A percentile compares a stretch with the other conserved stretches of the same genome.
Conservation (phyloP, 108 stramenopile species). For the Thalassiosira profunda region DNA sequence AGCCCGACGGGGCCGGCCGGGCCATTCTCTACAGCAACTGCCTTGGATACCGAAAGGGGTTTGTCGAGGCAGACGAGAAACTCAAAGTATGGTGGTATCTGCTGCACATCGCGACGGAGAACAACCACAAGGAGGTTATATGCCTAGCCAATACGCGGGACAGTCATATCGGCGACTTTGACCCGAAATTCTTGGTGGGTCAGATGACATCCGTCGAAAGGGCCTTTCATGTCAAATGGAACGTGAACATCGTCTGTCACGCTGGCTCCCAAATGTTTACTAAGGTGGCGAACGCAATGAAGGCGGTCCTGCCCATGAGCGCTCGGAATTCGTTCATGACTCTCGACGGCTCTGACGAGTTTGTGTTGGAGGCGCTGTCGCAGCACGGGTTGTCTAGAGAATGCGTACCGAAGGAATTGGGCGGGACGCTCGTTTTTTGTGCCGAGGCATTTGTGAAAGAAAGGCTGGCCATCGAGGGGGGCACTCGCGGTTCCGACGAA, state of each 20-base stretch:
- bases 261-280: slow-evolving; percentile 5
- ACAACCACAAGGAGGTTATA: neutral
- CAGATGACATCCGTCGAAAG: slow-evolving; percentile 1
- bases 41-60: neutral
- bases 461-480: slow-evolving; percentile 6
- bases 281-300: neutral
- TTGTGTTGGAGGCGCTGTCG: neutral
- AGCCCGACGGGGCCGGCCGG: slow-evolving; percentile 1
- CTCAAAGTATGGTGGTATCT: slow-evolving; percentile 11
- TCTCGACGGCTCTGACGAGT: slow-evolving; percentile 2
- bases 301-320: neutral
- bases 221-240: slow-evolving; percentile 4
- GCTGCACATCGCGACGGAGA: slow-evolving; percentile 11
- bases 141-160: slow-evolving; percentile 7
- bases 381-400: neutral
- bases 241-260: neutral
- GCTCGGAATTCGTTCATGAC: slow-evolving; percentile 3
- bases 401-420: slow-evolving; percentile 2
- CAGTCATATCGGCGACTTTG: slow-evolving; percentile 4
- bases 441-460: neutral
- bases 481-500: neutral
- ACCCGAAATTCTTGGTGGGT: neutral
- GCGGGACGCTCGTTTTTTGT: neutral
- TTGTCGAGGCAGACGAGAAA: neutral
- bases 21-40: slow-evolving; percentile 4